Evolutionary conservation across 2,329 filamentous ascomycete species (phyloP).

Genomic region (Fusarium domesticum): DNA sequence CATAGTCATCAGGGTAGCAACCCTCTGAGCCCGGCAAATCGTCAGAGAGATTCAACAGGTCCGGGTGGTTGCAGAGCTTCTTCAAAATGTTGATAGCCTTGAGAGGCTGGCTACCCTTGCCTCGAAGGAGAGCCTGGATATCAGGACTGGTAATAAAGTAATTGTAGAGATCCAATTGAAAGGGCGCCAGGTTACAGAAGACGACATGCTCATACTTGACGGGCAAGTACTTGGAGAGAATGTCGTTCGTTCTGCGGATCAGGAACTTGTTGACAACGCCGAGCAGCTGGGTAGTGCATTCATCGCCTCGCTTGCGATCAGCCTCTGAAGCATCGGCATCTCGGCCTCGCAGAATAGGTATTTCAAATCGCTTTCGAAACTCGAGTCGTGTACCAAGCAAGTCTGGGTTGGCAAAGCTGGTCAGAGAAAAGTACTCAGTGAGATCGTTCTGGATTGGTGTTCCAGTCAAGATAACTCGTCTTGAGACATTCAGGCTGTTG

Average conservation of each 20-base stretch:
- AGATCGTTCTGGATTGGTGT: constrained; percentile 98
- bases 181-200: constrained; percentile 91
- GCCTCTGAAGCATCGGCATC: constrained; percentile 85
- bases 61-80: constrained; percentile 97
- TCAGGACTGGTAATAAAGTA: constrained; percentile 95
- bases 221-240: constrained; percentile 93
- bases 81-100: constrained; percentile 97
- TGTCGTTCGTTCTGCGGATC: constrained; percentile 95
- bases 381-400: constrained; percentile 84
- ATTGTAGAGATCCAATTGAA: constrained; percentile 92
- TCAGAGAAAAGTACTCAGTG: constrained; percentile 94
- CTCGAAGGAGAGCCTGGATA: constrained; percentile 85
- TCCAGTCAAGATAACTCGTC: constrained; percentile 90
- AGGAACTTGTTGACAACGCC: constrained; percentile 95
- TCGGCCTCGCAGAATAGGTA: constrained; percentile 86
- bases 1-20: constrained; percentile 80
- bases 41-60: constrained; percentile 76
- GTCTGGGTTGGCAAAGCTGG: constrained; percentile 94
- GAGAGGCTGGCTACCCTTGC: constrained; percentile 91
- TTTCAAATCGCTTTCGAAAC: constrained; percentile 90
- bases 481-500: constrained; percentile 83
- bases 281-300: constrained; percentile 77
- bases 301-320: constrained; percentile 78
- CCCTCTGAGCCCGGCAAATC: constrained; percentile 86
- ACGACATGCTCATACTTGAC: constrained; percentile 99